Evolutionary conservation across 495 filamentous ascomycete genomes (phyloP).

Genomic region (Cercophora newfieldiana): DNA sequence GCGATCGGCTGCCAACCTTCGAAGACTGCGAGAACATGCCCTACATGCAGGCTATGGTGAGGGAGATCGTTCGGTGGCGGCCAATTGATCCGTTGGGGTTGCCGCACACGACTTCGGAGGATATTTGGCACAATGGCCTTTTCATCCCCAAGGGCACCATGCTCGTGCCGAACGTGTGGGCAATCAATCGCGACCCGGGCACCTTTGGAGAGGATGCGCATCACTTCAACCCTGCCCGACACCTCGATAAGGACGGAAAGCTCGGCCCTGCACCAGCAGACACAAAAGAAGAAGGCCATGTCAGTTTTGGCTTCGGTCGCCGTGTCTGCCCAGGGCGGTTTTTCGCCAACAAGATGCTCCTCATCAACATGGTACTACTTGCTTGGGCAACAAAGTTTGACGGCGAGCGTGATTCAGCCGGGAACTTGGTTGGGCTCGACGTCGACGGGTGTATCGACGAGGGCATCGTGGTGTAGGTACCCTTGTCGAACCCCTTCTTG

Average conservation of each 20-base stretch:
- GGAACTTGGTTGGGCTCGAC: not conserved
- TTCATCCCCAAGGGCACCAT: not conserved
- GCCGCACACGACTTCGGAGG: not conserved
- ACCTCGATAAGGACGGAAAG: not conserved
- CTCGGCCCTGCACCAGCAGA: not conserved
- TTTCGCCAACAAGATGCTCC: slow-evolving; percentile 7
- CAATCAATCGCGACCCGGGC: not conserved
- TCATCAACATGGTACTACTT: slow-evolving; percentile 1
- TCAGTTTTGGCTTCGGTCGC: slow-evolving; percentile 2
- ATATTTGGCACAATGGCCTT: not conserved
- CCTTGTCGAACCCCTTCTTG: not conserved
- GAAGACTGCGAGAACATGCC: not conserved
- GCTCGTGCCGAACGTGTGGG: slow-evolving; percentile 4
- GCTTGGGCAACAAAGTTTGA: not conserved
- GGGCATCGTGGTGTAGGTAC: not conserved
- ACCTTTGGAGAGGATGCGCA: not conserved
- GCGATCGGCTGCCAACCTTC: not conserved
- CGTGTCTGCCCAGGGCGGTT: not conserved
- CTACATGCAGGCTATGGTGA: slow-evolving; percentile 4
- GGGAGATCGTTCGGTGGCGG: not conserved
- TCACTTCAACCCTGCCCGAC: not conserved
- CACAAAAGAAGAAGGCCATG: slow-evolving; percentile 4
- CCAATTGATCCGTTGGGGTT: not conserved
- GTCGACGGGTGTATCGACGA: slow-evolving; percentile 4
- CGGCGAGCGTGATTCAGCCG: not conserved